Evolutionary conservation across 768 basidiomycete species (phyloP).

Genomic region (Suillus americanus): DNA sequence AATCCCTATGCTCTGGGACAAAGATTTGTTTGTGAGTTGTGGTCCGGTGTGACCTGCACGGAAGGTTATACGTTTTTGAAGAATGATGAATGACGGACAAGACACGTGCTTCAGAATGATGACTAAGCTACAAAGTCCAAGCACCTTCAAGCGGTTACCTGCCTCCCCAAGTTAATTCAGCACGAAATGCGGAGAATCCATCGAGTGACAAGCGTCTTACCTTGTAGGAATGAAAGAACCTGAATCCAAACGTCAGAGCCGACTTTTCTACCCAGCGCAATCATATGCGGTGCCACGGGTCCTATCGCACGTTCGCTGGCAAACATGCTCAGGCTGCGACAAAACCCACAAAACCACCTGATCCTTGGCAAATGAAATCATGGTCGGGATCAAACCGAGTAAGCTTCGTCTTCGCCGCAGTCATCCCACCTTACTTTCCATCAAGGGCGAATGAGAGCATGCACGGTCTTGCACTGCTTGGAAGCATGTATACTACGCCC

Average conservation of each 20-base stretch:
- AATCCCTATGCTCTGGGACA: background rate
- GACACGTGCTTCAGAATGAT: slow-evolving; percentile 37
- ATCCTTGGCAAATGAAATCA: background rate
- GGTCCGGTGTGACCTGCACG: background rate
- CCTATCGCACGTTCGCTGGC: slow-evolving; percentile 35
- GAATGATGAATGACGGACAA: slow-evolving; percentile 32
- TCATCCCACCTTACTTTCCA: background rate
- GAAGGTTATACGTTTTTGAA: slow-evolving; percentile 9
- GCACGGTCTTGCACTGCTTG: slow-evolving; percentile 16
- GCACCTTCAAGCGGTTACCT: background rate
- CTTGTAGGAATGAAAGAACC: slow-evolving; percentile 15
- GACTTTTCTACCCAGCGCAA: slow-evolving; percentile 28
- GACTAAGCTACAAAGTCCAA: slow-evolving; percentile 27
- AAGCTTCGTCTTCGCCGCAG: background rate
- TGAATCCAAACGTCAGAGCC: slow-evolving; percentile 11
- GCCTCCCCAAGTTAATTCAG: background rate
- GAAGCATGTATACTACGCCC: slow-evolving; percentile 9
- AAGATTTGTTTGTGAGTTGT: background rate
- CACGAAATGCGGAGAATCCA: background rate
- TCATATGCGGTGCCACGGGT: slow-evolving; percentile 33
- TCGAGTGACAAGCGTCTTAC: slow-evolving; percentile 8
- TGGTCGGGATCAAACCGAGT: background rate
- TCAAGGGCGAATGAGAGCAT: slow-evolving; percentile 28
- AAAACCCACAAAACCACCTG: background rate
- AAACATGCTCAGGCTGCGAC: slow-evolving; percentile 11